A percentile compares a stretch with the other conserved stretches of the same genome.
Evolutionary conservation across 225 moss, liverwort and hornwort genomes (phyloP).

Genomic region (Pleurozium schreberi): DNA sequence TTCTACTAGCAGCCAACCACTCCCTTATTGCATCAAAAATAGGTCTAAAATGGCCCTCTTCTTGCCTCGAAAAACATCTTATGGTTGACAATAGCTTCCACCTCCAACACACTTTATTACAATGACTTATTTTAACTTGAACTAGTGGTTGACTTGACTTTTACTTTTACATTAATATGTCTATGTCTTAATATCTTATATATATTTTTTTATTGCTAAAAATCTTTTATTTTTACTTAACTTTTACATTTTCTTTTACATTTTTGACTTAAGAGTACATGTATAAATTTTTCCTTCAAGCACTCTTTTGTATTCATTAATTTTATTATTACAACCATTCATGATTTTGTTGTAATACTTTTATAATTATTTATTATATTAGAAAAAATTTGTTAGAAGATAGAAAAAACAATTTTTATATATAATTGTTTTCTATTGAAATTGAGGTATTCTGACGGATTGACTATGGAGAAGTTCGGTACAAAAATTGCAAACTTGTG

Average conservation of each 20-base stretch:
- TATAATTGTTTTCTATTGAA: background rate
- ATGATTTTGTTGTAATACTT: background rate
- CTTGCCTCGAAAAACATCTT: too few relatives aligned
- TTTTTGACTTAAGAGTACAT: background rate
- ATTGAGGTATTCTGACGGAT: rapidly evolving
- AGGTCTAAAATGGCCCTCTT: too few relatives aligned
- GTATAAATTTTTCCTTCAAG: background rate
- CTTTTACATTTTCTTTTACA: background rate
- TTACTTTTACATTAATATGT: too few relatives aligned
- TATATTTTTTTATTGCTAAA: background rate
- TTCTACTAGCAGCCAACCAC: too few relatives aligned
- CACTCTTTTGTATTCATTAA: background rate
- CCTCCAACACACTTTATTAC: too few relatives aligned
- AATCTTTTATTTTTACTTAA: too few relatives aligned
- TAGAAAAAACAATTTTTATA: background rate
- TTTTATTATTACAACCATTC: background rate
- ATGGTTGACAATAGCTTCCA: too few relatives aligned
- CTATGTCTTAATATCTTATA: background rate
- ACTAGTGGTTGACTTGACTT: background rate
- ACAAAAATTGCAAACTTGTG: background rate
- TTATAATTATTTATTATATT: background rate
- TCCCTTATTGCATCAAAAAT: too few relatives aligned
- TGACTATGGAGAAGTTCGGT: background rate
- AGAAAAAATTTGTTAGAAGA: background rate
- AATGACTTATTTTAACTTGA: background rate